These are phyloP conservation scores for Metschnikowia gruessii DNA, from an alignment of 805 yeast genomes.

Conservation along the genomic window DNA sequence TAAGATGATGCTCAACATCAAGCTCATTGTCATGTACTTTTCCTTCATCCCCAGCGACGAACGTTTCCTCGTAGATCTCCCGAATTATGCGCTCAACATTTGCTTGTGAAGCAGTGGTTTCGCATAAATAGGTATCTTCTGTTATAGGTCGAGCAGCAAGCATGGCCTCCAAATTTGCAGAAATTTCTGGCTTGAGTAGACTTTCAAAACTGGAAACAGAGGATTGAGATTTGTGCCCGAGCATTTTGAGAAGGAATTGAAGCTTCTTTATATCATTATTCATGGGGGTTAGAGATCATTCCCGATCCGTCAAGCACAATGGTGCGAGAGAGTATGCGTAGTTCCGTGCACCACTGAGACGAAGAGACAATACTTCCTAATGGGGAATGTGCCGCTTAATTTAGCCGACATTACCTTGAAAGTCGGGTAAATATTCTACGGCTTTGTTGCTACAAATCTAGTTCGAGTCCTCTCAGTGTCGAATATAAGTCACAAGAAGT, in stretches of 20 bases:
- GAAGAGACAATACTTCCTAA: neutral
- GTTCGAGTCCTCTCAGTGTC: no score
- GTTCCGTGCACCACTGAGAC: constrained; percentile 4
- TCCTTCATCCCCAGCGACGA: constrained; percentile 11
- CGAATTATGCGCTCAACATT: constrained; percentile 29
- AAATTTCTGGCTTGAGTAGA: constrained; percentile 12
- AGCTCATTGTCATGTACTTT: constrained; percentile 13
- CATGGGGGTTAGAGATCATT: constrained; percentile 6
- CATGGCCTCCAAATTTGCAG: constrained; percentile 11
- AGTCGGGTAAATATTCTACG: neutral
- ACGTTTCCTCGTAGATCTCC: constrained; percentile 27
- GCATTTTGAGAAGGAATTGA: constrained; percentile 11
- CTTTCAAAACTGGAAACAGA: constrained; percentile 19
- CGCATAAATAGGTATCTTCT: constrained; percentile 27
- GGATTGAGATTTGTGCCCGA: constrained; percentile 4
- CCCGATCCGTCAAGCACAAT: constrained; percentile 11
- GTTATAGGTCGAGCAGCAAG: constrained; percentile 12
- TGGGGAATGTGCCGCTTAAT: neutral
- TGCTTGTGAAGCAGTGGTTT: constrained; percentile 38
- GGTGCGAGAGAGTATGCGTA: constrained; percentile 2
- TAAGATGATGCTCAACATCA: constrained; percentile 36
- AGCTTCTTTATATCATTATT: constrained; percentile 10
- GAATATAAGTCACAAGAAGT: neutral
- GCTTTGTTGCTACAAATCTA: neutral
- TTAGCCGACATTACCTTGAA: neutral